phyloP scores from a whole-genome alignment of 129 eudicot species.

The Lactuca sativa region DNA sequence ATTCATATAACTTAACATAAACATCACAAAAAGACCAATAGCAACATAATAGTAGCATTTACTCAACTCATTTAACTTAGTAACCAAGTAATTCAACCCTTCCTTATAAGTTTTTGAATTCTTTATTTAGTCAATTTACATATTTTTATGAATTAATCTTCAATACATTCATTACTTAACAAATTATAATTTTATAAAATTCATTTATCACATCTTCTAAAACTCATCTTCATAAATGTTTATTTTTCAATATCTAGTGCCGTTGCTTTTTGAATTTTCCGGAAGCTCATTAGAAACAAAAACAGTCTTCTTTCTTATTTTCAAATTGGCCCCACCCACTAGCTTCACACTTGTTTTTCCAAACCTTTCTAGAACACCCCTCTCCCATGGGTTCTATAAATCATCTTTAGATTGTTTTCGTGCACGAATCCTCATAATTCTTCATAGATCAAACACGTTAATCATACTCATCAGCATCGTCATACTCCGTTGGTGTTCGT shows the following conservation, averaged over 20 bases:
- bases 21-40: neutral
- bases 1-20: no score
- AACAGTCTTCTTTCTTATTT: neutral
- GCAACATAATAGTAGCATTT: neutral
- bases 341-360: conserved; percentile 13
- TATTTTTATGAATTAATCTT: neutral
- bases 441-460: neutral
- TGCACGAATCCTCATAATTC: conserved; percentile 14
- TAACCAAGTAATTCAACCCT: neutral
- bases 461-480: neutral
- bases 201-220: neutral
- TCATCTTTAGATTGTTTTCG: conserved; percentile 9
- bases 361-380: conserved; percentile 34
- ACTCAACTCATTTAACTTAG: neutral
- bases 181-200: no score
- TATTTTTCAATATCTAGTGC: neutral
- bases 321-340: conserved; percentile 30
- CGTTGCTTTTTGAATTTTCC: conserved; percentile 16
- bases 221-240: neutral
- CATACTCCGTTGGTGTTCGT: neutral
- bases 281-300: conserved; percentile 4
- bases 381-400: conserved; percentile 11
- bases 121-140: neutral
- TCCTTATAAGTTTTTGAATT: neutral
- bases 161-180: no score